phyloP scores from a whole-genome alignment of 257 asterid genomes.

The Solanum tarapatanum region DNA sequence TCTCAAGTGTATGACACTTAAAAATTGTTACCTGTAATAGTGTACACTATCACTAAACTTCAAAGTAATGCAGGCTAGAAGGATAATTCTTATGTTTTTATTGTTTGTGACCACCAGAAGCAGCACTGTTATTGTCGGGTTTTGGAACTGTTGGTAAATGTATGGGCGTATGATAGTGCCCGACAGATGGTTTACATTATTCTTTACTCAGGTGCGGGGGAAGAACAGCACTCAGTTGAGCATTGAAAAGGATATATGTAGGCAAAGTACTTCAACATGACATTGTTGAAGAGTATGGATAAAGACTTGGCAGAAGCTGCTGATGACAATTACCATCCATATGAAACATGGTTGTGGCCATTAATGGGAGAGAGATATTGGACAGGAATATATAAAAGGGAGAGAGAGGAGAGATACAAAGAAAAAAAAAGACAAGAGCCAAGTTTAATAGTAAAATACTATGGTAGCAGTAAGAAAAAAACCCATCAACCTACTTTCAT shows the following conservation, averaged over 20 bases:
- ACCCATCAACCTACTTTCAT: too few relatives aligned
- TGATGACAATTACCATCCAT: constrained; percentile 75
- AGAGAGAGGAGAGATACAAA: constrained; percentile 86
- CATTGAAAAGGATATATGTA: constrained; percentile 69
- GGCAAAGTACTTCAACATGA: constrained; percentile 57
- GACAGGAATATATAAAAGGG: constrained; percentile 78
- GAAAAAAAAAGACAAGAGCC: constrained; percentile 57
- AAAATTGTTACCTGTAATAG: too few relatives aligned
- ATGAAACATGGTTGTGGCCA: constrained; percentile 84
- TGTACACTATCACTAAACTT: too few relatives aligned
- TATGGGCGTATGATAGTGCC: constrained; percentile 92
- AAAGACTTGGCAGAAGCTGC: constrained; percentile 99
- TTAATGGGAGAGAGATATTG: constrained; percentile 85
- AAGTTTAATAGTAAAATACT: too few relatives aligned
- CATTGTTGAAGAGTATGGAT: constrained; percentile 74
- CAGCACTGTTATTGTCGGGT: constrained; percentile 73
- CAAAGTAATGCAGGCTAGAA: neutral
- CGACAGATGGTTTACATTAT: constrained; percentile 71
- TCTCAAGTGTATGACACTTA: too few relatives aligned
- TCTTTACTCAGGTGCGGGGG: constrained; percentile 54
- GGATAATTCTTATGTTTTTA: constrained; percentile 5
- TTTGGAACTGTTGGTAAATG: constrained; percentile 66
- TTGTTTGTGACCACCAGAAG: constrained; percentile 40
- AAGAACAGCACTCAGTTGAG: constrained; percentile 72
- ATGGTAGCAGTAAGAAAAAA: too few relatives aligned